Base-by-base conservation (phyloP, 441 rosid genomes). In the Capsella rubella region DNA sequence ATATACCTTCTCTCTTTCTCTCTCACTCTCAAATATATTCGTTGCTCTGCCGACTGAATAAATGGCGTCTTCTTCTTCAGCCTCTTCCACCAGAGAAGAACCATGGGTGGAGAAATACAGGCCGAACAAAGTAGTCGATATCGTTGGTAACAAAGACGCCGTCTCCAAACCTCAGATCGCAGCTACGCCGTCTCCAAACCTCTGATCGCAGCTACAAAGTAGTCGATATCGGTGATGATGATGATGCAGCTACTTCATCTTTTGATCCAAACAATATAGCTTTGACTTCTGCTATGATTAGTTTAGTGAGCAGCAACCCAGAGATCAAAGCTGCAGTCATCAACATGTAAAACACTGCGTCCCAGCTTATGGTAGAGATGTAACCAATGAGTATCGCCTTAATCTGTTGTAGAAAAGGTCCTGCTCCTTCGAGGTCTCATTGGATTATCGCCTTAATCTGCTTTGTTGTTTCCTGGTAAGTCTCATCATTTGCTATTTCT, bases 281-380 rank as follows among this genome's bases (percentile, higher is more conserved):
- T 15, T 85, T 71, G 31, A 92, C 87, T 79, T 95, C 99, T 2
- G 90, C 87, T 53, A 88, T 42, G 2, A 90, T 89, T 32, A 92
- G 96, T 79, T 74, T 86, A 32, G 93, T 90, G 59, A 95, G 86
- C 72, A 95, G 80, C 67, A 95, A 78, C 39, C 97, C 99, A 4
- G 98, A 91, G 0, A 90, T 56, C 8, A 95, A 76, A 65, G 98
- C 97, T 43, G 99, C 84, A 3, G 69, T 90, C 98, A 95, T 95
- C 64, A 95, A 79, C 98, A 95, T 92, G 14, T 89, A 76, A 75
- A 92, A 95, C 72, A 92, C 99, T 0, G 90, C 87, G 12, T 77
- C 86, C 99, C 99, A 95, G 81, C 79, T 76, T 4, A 97, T 90
- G 65, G 84, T 79, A 2, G 97, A 95, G 65, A 95, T 87, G 73